A percentile compares a stretch with the other conserved stretches of the same genome.
These are phyloP conservation scores for Cicer judaicum DNA, from an alignment of 306 rosid species.

Conservation along the genomic window DNA sequence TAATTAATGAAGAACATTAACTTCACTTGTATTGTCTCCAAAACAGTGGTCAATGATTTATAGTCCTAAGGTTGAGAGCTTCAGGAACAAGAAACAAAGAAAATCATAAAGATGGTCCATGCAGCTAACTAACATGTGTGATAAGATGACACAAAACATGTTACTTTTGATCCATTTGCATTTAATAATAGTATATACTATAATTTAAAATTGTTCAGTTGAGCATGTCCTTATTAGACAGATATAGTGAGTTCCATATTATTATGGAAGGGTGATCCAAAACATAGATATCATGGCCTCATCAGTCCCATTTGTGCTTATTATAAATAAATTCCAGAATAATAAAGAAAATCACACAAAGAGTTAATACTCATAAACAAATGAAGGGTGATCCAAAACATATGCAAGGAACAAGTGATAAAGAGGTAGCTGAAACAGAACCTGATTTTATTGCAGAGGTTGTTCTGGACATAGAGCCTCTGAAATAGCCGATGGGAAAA, in stretches of 20 bases:
- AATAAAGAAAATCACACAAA: too few relatives aligned
- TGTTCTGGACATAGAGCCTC: too few relatives aligned
- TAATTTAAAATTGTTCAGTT: conserved; percentile 48
- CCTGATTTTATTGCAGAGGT: too few relatives aligned
- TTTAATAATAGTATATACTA: conserved; percentile 11
- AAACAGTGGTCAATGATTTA: conserved; percentile 40
- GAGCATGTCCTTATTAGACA: conserved; percentile 32
- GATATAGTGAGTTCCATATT: conserved; percentile 16
- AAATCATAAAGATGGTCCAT: conserved; percentile 49
- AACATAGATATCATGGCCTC: too few relatives aligned
- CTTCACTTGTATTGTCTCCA: conserved; percentile 13
- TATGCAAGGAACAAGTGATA: too few relatives aligned
- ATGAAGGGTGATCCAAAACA: too few relatives aligned
- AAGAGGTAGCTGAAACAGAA: too few relatives aligned
- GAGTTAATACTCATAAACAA: too few relatives aligned
- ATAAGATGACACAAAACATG: conserved; percentile 12
- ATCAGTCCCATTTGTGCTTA: too few relatives aligned
- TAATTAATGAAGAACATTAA: conserved; percentile 27
- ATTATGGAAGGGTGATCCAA: too few relatives aligned
- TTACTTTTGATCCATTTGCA: conserved; percentile 26
- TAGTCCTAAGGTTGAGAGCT: conserved; percentile 29
- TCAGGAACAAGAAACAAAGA: conserved; percentile 22
- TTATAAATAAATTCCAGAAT: too few relatives aligned
- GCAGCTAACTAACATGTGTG: conserved; percentile 53
- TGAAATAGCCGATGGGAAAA: too few relatives aligned